Percentiles rank a stretch among this genome's conserved stretches.
Evolutionary conservation across 129 eudicot genomes (phyloP).

Genomic region (Cynara cardunculus): DNA sequence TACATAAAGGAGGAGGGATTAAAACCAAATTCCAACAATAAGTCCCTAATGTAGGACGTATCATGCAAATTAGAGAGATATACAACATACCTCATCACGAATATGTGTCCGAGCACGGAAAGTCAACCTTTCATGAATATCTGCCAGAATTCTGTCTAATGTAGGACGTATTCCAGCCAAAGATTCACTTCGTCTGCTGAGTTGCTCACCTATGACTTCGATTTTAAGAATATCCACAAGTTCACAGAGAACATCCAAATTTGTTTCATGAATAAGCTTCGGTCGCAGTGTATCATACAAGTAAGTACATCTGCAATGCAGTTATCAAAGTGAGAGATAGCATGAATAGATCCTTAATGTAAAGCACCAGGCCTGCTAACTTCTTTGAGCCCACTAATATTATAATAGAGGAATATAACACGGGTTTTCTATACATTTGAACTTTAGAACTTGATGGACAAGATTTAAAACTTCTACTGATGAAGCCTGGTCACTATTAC

Average conservation of each 20-base stretch:
- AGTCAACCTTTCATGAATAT: constrained; percentile 95
- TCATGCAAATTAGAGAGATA: neutral
- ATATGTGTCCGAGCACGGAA: constrained; percentile 97
- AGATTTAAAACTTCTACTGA: neutral
- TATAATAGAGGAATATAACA: neutral
- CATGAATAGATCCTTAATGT: neutral
- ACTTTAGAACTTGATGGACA: neutral
- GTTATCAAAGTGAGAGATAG: neutral
- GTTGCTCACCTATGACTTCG: constrained; percentile 92
- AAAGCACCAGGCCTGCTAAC: neutral
- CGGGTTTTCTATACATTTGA: neutral
- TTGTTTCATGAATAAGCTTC: constrained; percentile 85
- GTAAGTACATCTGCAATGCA: constrained; percentile 71
- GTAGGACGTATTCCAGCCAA: constrained; percentile 93
- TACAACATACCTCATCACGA: constrained; percentile 77
- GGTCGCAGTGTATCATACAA: constrained; percentile 93
- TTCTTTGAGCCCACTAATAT: neutral
- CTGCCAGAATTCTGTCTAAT: constrained; percentile 85
- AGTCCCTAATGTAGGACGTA: neutral
- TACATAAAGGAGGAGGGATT: neutral
- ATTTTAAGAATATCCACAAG: constrained; percentile 96
- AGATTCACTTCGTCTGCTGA: constrained; percentile 77
- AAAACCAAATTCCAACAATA: neutral
- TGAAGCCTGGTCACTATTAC: neutral
- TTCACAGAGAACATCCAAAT: constrained; percentile 91